These are phyloP conservation scores for Sclerospora graminicola DNA, from an alignment of 352 stramenopile genomes.

Conservation along the genomic window DNA sequence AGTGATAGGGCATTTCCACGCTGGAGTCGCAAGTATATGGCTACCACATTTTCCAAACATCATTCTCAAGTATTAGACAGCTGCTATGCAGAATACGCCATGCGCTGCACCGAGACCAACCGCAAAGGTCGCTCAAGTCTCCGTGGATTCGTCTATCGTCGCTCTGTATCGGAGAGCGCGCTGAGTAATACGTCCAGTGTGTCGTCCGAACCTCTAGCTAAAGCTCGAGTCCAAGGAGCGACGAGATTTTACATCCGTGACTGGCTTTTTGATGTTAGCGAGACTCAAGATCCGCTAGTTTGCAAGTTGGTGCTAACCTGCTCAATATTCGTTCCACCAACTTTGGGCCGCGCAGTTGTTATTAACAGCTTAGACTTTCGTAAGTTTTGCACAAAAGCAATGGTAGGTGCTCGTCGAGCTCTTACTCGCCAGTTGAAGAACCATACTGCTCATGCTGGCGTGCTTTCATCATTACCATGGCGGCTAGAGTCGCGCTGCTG, in stretches of 20 bases:
- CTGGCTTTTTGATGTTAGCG: slow-evolving; percentile 56
- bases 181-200: slow-evolving; percentile 35
- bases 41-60: slow-evolving; percentile 50
- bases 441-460: slow-evolving; percentile 16
- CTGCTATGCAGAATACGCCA: slow-evolving; percentile 56
- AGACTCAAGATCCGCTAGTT: slow-evolving; percentile 42
- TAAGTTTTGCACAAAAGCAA: slow-evolving; percentile 47
- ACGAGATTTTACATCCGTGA: slow-evolving; percentile 52
- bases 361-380: slow-evolving; percentile 37
- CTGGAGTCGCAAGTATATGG: slow-evolving; percentile 59
- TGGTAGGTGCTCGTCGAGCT: slow-evolving; percentile 42
- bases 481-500: slow-evolving; percentile 29
- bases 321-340: slow-evolving; percentile 33
- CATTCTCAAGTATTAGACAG: slow-evolving; percentile 38
- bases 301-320: slow-evolving; percentile 68
- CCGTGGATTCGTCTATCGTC: slow-evolving; percentile 62
- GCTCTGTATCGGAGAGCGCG: slow-evolving; percentile 46
- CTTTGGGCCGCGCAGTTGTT: background rate
- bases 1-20: slow-evolving; percentile 34
- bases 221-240: slow-evolving; percentile 19
- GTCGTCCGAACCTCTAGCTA: slow-evolving; percentile 27
- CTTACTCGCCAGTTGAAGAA: slow-evolving; percentile 48
- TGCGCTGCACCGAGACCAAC: slow-evolving; percentile 20
- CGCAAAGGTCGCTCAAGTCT: slow-evolving; percentile 15
- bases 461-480: slow-evolving; percentile 17